Evolutionary conservation across 768 basidiomycete genomes (phyloP), one percentile per base, ranked within the genome.

Genomic region (Hebeloma cylindrosporum): DNA sequence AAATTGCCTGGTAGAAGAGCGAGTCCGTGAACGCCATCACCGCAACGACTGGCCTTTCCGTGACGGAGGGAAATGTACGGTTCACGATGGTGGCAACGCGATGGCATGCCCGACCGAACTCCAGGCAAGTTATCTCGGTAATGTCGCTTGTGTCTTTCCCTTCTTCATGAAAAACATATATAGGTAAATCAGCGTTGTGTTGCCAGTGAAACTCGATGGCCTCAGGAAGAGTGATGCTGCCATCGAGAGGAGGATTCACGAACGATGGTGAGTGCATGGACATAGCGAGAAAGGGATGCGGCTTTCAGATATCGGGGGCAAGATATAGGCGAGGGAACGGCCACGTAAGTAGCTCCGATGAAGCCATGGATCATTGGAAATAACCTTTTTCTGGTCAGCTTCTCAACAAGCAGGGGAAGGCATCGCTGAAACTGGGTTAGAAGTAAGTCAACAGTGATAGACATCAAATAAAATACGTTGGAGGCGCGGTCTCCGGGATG

Each of bases 71-170:
- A 40, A 40, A 17, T 27, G 13, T 36, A 0, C 71, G 70, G 4
- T 66, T 58, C 6, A 76, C 23, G 17, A 51, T 43, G 46, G 68
- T 68, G 0, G 74, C 72, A 14, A 69, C 58, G 5, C 74, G 67
- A 42, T 76, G 69, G 28, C 62, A 64, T 4, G 75, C 77, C 11
- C 68, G 65, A 10, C 63, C 65, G 52, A 77, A 78, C 41, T 78
- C 72, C 8, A 72, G 46, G 39, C 66, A 64, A 2, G 69, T 62
- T 11, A 78, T 64, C 13, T 54, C 37, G 2, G 58, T 59, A 3
- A 61, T 32, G 16, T 45, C 39, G n/a, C n/a, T n/a, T n/a, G n/a
- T n/a, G 9, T 56, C 29, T 10, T 26, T 43, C 1, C 41, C 35
- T 7, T 49, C 48, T n/a, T 60, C 58, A 8, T 55, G 26, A 28